phyloP scores from a whole-genome alignment of 1,284 basidiomycete species.

The Puccinia brachypodii region DNA sequence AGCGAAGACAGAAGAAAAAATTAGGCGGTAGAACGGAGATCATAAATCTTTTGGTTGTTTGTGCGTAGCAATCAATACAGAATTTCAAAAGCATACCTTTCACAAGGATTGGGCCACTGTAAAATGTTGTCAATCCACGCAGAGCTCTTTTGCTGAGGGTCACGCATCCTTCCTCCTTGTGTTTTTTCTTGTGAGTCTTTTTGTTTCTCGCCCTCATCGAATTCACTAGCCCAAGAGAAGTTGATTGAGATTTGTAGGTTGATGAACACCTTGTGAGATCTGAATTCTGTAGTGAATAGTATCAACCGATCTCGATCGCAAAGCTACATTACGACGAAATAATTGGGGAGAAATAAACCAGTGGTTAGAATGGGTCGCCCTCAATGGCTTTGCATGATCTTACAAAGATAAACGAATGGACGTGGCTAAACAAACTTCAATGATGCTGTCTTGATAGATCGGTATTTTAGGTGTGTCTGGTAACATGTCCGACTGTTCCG shows the following conservation, averaged over 20 bases:
- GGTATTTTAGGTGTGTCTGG: slow-evolving; percentile 31
- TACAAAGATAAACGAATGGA: background rate
- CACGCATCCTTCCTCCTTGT: background rate
- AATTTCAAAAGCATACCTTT: slow-evolving; percentile 4
- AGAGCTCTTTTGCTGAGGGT: background rate
- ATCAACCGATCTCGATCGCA: slow-evolving; percentile 33
- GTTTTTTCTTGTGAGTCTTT: background rate
- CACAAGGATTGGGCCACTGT: slow-evolving; percentile 38
- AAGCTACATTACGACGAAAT: background rate
- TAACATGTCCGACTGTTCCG: background rate
- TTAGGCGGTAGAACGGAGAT: background rate
- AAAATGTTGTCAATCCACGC: slow-evolving; percentile 27
- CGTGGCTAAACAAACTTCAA: slow-evolving; percentile 16
- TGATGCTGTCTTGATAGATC: slow-evolving; percentile 20
- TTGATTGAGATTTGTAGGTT: slow-evolving; percentile 27
- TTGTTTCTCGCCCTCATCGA: background rate
- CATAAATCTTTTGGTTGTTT: background rate
- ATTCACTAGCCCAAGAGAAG: slow-evolving; percentile 31
- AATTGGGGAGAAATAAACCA: background rate
- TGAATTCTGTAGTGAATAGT: slow-evolving; percentile 29
- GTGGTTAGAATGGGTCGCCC: background rate
- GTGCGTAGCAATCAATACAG: background rate
- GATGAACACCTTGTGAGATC: slow-evolving; percentile 28
- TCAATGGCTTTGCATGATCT: background rate
- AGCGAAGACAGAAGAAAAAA: background rate